Percentiles rank a stretch among this genome's conserved stretches.
Evolutionary conservation across 208 protist species (phyloP).

Genomic region (Crithidia expoeki): DNA sequence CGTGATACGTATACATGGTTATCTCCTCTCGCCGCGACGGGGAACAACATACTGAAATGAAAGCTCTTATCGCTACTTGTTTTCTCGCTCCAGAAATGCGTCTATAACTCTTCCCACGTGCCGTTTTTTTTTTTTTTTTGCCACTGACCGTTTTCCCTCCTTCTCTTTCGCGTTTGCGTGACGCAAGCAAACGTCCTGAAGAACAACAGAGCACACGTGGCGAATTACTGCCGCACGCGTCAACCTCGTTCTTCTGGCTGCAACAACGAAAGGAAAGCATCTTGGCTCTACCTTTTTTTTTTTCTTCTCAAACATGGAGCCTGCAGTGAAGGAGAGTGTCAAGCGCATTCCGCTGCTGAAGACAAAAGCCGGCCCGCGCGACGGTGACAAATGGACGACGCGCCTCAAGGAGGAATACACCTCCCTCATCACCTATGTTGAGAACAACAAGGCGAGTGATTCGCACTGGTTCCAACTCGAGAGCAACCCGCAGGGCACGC

Average conservation of each 20-base stretch:
- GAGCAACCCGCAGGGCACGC: conserved; percentile 93
- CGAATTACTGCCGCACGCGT: too few relatives aligned
- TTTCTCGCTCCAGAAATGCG: not conserved
- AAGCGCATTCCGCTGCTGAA: conserved; percentile 95
- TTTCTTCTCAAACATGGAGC: conserved; percentile 56
- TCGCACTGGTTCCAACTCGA: conserved; percentile 97
- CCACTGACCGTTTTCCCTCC: too few relatives aligned
- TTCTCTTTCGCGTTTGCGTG: too few relatives aligned
- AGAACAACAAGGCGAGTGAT: conserved; percentile 96
- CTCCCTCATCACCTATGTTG: conserved; percentile 96
- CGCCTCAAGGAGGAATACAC: conserved; percentile 98
- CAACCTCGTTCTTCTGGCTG: too few relatives aligned
- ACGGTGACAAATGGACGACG: conserved; percentile 95
- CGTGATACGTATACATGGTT: too few relatives aligned
- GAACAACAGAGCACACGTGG: too few relatives aligned
- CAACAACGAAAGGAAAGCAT: too few relatives aligned
- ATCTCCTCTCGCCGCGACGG: too few relatives aligned
- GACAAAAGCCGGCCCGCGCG: conserved; percentile 94
- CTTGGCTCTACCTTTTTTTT: not conserved
- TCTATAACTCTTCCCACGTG: too few relatives aligned
- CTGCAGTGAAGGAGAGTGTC: conserved; percentile 87
- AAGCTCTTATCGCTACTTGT: not conserved
- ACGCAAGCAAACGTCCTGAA: too few relatives aligned
- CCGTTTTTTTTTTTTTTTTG: not conserved
- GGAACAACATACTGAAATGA: too few relatives aligned